Base-by-base conservation (phyloP, 495 filamentous ascomycete genomes). In the Aspergillus steynii region DNA sequence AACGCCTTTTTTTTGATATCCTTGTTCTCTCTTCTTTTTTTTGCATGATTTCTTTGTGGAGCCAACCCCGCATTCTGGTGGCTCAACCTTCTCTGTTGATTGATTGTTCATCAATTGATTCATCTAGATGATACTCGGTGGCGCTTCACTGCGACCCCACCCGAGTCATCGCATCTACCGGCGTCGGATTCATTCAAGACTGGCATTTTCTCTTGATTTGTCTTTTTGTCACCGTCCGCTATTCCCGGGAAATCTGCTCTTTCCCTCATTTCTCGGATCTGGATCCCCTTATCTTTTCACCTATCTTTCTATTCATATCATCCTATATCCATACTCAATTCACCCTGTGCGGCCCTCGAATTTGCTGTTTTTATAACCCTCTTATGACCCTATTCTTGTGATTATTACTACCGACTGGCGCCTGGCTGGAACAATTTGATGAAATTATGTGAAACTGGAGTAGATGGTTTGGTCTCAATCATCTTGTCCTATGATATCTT, bases 281-380 rank as follows among this genome's bases (percentile, higher is more conserved):
- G 12, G 37, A 14, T 42, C 31, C 31, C 31, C 31, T 5, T 34
- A 34, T 34, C 31, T 3, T 42, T 10, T 42, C 20, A 20, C 20
- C 20, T 20, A 20, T 37, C 14, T 42, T 10, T 42, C 12, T 14
- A 42, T 14, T 12, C 37, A 10, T 12, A 42, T 42, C 37, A 8
- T 42, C 37, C 37, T 42, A 14, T 42, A 14, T 42, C 9, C 12
- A 42, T 42, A 42, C 14, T 12, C 37, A 42, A 42, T 14, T 14
- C 37, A 12, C 37, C 37, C 37, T 42, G 12, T 42, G 37, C 28
- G 5, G 28, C 49, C 26, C 26, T 50, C 28, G 15, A 29, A 1
- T 29, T 29, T 53, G 5, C 31, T 31, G 27, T 53, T 53, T 53
- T 53, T 53, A 29, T 53, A 42, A 42, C 37, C 37, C 37, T 12